These are phyloP conservation scores for Blastobotrys parvus DNA, from an alignment of 805 yeast species.

Conservation along the genomic window DNA sequence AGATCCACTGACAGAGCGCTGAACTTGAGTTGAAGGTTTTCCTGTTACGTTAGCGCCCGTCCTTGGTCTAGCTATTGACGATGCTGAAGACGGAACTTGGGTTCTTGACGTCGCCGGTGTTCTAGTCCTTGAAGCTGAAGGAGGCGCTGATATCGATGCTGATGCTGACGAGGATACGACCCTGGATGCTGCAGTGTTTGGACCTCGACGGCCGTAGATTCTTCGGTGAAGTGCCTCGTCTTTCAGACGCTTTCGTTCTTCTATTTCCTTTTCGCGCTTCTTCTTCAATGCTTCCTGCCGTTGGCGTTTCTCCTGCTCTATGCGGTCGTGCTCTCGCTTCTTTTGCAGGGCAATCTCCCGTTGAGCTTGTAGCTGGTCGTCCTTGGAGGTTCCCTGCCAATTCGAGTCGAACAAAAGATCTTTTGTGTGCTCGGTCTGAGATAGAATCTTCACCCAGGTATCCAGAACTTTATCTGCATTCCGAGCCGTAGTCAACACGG, in stretches of 20 bases:
- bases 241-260: constrained; percentile 9
- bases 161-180: not conserved
- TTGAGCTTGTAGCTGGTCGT: constrained; percentile 19
- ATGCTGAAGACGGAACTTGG: too few species aligned
- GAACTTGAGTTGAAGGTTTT: too few species aligned
- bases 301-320: constrained; percentile 7
- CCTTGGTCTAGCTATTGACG: too few species aligned
- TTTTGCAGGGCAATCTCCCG: constrained; percentile 11
- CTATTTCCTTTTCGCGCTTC: constrained; percentile 7
- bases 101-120: not conserved
- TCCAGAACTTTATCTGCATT: constrained; percentile 24
- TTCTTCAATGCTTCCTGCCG: constrained; percentile 7
- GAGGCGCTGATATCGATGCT: not conserved
- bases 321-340: constrained; percentile 12
- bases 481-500: constrained; percentile 15
- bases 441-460: constrained; percentile 24
- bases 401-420: constrained; percentile 17
- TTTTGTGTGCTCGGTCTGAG: constrained; percentile 27
- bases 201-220: constrained; percentile 12
- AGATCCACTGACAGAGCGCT: too few species aligned
- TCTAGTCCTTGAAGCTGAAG: not conserved
- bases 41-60: too few species aligned
- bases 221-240: constrained; percentile 13
- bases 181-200: not conserved
- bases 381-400: constrained; percentile 26